A percentile compares a stretch with the other conserved stretches of the same genome.
These are phyloP conservation scores for Teunomyces lycoperdinae DNA, from an alignment of 805 yeast species.

Conservation along the genomic window DNA sequence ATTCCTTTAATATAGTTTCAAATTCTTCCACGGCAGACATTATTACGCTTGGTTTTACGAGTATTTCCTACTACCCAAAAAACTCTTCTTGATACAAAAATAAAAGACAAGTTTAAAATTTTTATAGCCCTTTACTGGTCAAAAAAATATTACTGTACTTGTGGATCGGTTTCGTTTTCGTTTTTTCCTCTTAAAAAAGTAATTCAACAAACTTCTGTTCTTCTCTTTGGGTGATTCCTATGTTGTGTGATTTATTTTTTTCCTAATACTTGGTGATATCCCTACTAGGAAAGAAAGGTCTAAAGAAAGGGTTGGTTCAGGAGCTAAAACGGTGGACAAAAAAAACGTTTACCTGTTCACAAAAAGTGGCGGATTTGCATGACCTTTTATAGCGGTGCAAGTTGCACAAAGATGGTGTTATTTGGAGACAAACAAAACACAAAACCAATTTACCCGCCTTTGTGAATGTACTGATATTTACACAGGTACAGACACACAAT, in stretches of 20 bases:
- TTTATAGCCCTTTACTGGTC: neutral
- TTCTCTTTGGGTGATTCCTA: neutral
- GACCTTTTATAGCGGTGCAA: neutral
- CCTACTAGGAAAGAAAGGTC: neutral
- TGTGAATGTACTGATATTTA: neutral
- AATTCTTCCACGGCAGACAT: constrained; percentile 48
- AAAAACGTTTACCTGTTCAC: neutral
- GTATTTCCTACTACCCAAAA: constrained; percentile 2
- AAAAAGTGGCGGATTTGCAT: neutral
- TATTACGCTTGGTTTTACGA: neutral
- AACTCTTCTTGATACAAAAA: neutral
- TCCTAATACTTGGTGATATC: neutral
- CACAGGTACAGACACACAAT: constrained; percentile 4
- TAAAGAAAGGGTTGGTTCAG: neutral
- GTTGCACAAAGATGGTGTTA: neutral
- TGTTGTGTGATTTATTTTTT: neutral
- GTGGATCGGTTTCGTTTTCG: no score
- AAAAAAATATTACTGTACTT: no score
- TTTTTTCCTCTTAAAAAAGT: no score
- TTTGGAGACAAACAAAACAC: neutral
- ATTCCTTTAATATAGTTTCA: constrained; percentile 46
- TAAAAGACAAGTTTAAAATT: neutral
- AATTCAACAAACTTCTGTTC: no score
- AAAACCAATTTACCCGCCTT: neutral
- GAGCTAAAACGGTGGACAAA: neutral